These are phyloP conservation scores for Martensiomyces pterosporus DNA, from an alignment of 192 early-diverging fungal genomes.

Conservation along the genomic window DNA sequence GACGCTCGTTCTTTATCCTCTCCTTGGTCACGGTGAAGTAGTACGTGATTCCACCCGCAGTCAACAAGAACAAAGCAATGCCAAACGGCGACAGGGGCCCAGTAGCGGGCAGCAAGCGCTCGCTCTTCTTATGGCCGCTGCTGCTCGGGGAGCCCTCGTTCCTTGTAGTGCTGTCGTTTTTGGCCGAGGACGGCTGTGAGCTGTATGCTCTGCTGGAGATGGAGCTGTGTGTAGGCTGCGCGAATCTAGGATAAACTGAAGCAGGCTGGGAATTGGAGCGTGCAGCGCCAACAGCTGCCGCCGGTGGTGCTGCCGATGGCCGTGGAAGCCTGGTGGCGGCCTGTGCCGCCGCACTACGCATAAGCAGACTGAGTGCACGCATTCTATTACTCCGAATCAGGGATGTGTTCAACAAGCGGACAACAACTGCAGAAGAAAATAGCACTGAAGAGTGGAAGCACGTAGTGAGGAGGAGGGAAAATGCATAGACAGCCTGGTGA, in stretches of 20 bases:
- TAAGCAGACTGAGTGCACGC: too few relatives aligned
- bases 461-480: too few relatives aligned
- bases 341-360: too few relatives aligned
- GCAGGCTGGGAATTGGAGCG: too few relatives aligned
- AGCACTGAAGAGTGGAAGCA: too few relatives aligned
- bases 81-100: conserved; percentile 47
- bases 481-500: too few relatives aligned
- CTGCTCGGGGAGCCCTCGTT: conserved; percentile 8
- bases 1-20: conserved; percentile 39
- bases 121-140: conserved; percentile 3
- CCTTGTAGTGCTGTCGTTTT: conserved; percentile 1
- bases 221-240: neutral
- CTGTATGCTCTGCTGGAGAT: conserved; percentile 17
- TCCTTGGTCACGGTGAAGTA: conserved; percentile 67
- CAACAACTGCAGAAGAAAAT: too few relatives aligned
- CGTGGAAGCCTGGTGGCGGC: too few relatives aligned
- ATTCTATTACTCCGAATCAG: too few relatives aligned
- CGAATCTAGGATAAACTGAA: neutral
- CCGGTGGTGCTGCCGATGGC: too few relatives aligned
- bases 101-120: conserved; percentile 22
- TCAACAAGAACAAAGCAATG: conserved; percentile 52
- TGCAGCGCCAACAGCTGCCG: too few relatives aligned
- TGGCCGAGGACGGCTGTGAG: conserved; percentile 10
- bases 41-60: conserved; percentile 56
- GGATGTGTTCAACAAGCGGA: too few relatives aligned